Evolutionary conservation across 352 stramenopile genomes (phyloP), one percentile per base, ranked within the genome.

Genomic region (Pilasporangium apinafurcum): DNA sequence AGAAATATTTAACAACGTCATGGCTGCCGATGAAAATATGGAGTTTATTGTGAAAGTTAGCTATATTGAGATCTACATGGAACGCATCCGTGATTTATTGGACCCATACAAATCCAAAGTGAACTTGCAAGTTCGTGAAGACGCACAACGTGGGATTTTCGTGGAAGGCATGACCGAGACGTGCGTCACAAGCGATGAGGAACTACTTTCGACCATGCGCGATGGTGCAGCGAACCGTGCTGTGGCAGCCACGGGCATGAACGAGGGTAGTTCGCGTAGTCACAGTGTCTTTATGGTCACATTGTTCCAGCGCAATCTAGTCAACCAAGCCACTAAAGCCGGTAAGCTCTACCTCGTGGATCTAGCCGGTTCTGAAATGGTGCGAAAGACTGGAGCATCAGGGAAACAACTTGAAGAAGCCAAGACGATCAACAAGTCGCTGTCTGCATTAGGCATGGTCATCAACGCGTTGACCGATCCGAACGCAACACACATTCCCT

Each of bases 41-140:
- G 86, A 96, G 59, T 97, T 96, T 58, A 94, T 92, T 39, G 80
- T 95, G 22, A 92, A 89, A 56, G 83, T 96, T 30, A 94, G 80
- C 59, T 97, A 96, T 74, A 95, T 98, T 48, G 92, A 98, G 67
- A 98, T 98, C 48, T 98, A 98, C 68, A 96, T 97, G 81, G 92
- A 98, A 61, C 72, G 76, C 22, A 97, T 98, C 40, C 75, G 87
- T 16, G 92, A 98, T 50, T 58, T 98, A 12, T 61, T 98, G 33
- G 86, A 97, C 51, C 67, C 71, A 40, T 93, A 93, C 65, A 93
- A 94, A 51, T 90, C 84, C 26, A 92, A 95, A 51, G 68, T 90
- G 14, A 97, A 96, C 52, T 52, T 97, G 17, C 86, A 93, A 50
- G 80, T 97, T 13, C 79, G 89, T 16, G 89, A 96, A 56, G 83